phyloP scores from a whole-genome alignment of 2,329 filamentous ascomycete genomes.

The Colletotrichum sublineola region DNA sequence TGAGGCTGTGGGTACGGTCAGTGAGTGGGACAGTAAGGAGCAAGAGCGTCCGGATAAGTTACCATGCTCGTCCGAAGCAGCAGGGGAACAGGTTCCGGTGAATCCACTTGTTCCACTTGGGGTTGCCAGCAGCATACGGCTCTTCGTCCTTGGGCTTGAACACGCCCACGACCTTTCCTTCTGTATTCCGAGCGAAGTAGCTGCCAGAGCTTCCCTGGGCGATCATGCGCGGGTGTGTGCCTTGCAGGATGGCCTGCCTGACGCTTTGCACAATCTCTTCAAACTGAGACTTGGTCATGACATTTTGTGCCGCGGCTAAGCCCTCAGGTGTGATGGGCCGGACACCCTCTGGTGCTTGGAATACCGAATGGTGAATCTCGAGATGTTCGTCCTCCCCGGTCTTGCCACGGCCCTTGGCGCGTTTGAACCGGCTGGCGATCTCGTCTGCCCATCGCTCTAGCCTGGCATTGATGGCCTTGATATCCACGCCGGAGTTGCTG shows the following conservation, averaged over 20 bases:
- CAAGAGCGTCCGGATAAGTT: slow-evolving; percentile 47
- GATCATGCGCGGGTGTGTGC: slow-evolving; percentile 94
- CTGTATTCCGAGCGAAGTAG: slow-evolving; percentile 93
- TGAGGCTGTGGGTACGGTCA: slow-evolving; percentile 68
- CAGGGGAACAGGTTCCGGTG: slow-evolving; percentile 97
- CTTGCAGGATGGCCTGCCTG: slow-evolving; percentile 88
- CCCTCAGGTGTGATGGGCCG: slow-evolving; percentile 82
- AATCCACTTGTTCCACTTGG: slow-evolving; percentile 99
- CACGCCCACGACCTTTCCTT: slow-evolving; percentile 95
- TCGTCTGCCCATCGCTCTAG: slow-evolving; percentile 98
- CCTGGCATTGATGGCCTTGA: slow-evolving; percentile 97
- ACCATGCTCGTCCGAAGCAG: slow-evolving; percentile 94
- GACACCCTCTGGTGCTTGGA: slow-evolving; percentile 91
- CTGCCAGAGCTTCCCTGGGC: slow-evolving; percentile 97
- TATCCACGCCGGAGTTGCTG: slow-evolving; percentile 91
- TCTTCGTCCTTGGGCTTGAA: slow-evolving; percentile 99
- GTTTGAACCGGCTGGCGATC: slow-evolving; percentile 97
- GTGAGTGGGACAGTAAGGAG: neutral
- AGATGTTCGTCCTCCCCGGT: slow-evolving; percentile 85
- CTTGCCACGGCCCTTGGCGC: slow-evolving; percentile 79
- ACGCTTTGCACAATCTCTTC: slow-evolving; percentile 92
- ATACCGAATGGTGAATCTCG: slow-evolving; percentile 98
- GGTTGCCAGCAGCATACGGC: slow-evolving; percentile 95
- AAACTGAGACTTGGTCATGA: slow-evolving; percentile 84
- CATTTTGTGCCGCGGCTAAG: slow-evolving; percentile 73